These are phyloP conservation scores for Penicillium hesseltinei DNA, from an alignment of 2,329 filamentous ascomycete species.

Conservation along the genomic window DNA sequence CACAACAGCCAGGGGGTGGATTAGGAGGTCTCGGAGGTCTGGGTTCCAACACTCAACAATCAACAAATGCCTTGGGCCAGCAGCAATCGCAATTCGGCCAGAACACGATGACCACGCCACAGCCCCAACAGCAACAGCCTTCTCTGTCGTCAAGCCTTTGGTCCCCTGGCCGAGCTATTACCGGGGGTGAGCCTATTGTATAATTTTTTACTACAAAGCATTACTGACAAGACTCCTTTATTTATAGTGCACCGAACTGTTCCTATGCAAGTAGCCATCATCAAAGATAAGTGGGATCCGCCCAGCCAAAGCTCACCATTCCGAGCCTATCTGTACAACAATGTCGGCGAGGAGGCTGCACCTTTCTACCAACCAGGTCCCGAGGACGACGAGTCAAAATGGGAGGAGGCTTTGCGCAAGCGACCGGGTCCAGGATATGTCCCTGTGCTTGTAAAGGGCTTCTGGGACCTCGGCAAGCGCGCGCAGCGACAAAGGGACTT, in stretches of 20 bases:
- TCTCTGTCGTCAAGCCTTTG: conserved; percentile 41
- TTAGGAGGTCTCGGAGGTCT: conserved; percentile 41
- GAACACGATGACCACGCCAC: conserved; percentile 36
- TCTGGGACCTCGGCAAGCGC: conserved; percentile 58
- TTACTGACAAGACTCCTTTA: conserved; percentile 10
- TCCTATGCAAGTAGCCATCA: conserved; percentile 58
- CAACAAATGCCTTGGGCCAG: conserved; percentile 28
- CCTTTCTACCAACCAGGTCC: conserved; percentile 60
- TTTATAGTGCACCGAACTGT: conserved; percentile 58
- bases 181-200: conserved; percentile 35
- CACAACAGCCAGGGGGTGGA: conserved; percentile 25
- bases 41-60: conserved; percentile 29
- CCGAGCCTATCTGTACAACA: conserved; percentile 63
- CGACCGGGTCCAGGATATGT: conserved; percentile 58
- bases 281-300: conserved; percentile 63
- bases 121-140: conserved; percentile 22
- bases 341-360: conserved; percentile 57
- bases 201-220: conserved; percentile 9
- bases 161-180: conserved; percentile 45
- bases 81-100: conserved; percentile 45
- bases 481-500: conserved; percentile 58
- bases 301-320: conserved; percentile 53
- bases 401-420: conserved; percentile 63
- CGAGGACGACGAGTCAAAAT: conserved; percentile 60
- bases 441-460: conserved; percentile 60